Evolutionary conservation across 2,329 filamentous ascomycete species (phyloP), one percentile per base, ranked within the genome.

Genomic region (Ophiocordyceps camponoti-saundersi): DNA sequence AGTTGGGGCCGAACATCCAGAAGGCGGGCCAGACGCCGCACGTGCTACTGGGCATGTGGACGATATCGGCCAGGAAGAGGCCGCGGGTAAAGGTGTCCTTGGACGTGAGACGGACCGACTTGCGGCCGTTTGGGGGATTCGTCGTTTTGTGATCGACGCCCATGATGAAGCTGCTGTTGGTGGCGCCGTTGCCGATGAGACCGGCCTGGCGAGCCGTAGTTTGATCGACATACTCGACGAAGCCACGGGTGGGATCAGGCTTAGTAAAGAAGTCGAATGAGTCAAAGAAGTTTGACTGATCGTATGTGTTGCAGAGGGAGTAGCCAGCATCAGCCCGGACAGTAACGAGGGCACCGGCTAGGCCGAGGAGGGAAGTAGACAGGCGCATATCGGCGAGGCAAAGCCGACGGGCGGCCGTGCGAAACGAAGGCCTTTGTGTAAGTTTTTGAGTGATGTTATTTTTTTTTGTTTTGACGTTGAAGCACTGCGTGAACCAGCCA

Each of bases 1-100:
- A 89, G 56, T 73, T 63, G n/a, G 71, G 67, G 16, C 82, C 83
- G 32, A 85, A 71, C 46, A 67, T 70, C 75, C 75, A 84, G 60
- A 82, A 82, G 15, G 84, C 84, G 1, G 84, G 83, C 85, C 85
- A 90, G 15, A 77, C 73, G 32, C 83, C 84, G 56, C 84, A 88
- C 50, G 70, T 66, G 41, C 75, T 76, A 20, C 71, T 72, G n/a
- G 85, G 85, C 78, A 88, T 87, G 60, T 89, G 84, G 11, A 68
- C 70, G 48, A 88, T 74, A 57, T 90, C 85, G 47, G 82, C 69
- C 42, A 89, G 69, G 59, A 89, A 77, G 47, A 90, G 73, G 13
- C 81, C 84, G 51, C 75, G 71, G 40, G 71, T 79, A 64, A 82
- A 90, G 18, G 71, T 63, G 53, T 78, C 74, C 51, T 74, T 79